phyloP scores from a whole-genome alignment of 345 rosid genomes.

The Aquilaria malaccensis region DNA sequence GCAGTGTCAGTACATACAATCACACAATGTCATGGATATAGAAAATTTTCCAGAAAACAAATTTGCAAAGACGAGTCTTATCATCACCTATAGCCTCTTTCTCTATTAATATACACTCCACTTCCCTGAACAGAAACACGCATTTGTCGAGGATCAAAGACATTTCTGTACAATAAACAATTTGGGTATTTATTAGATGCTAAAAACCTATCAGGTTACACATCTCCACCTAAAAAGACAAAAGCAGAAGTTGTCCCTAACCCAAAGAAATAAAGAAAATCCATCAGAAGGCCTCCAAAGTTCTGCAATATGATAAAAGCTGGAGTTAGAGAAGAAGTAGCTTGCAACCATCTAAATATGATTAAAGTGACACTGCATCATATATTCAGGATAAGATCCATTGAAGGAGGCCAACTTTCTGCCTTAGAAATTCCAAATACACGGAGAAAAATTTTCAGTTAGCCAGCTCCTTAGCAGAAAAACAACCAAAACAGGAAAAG shows the following conservation, averaged over 20 bases:
- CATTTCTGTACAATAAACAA: conserved; percentile 51
- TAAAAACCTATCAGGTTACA: background rate
- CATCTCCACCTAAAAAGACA: conserved; percentile 2
- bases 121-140: conserved; percentile 91
- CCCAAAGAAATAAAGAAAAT: conserved; percentile 98
- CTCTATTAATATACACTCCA: conserved; percentile 82
- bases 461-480: no score
- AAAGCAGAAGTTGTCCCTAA: conserved; percentile 35
- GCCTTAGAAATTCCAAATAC: no score
- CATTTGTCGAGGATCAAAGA: conserved; percentile 98
- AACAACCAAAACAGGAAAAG: background rate
- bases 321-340: conserved; percentile 12
- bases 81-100: conserved; percentile 85
- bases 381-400: no score
- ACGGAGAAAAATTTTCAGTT: no score
- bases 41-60: background rate
- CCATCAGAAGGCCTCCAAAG: conserved; percentile 89
- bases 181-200: background rate
- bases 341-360: background rate
- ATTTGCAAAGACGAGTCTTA: conserved; percentile 5
- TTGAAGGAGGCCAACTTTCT: no score
- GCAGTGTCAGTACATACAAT: conserved; percentile 11
- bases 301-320: conserved; percentile 49
- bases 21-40: no score
- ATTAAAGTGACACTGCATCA: no score